Evolutionary conservation across 495 filamentous ascomycete genomes (phyloP).

Genomic region (Bombardia bombarda): DNA sequence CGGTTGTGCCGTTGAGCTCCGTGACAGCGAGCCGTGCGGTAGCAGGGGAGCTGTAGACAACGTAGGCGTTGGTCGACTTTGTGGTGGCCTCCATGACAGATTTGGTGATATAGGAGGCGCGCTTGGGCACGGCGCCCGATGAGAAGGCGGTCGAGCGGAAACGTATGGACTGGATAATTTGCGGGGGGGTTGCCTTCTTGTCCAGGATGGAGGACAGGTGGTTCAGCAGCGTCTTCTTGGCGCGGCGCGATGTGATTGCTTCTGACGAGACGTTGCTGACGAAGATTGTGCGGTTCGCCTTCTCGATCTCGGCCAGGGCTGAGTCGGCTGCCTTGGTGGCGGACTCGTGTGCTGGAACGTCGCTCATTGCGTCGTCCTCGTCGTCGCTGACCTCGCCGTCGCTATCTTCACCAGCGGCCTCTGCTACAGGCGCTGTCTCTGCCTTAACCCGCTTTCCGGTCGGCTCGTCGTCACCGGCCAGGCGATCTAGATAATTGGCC

Average conservation of each 20-base stretch:
- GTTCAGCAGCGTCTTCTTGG: conserved; percentile 63
- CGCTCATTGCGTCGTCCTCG: conserved; percentile 11
- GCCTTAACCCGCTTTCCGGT: conserved; percentile 39
- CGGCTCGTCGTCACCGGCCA: conserved; percentile 48
- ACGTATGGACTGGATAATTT: conserved; percentile 80
- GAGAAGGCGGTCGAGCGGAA: conserved; percentile 88
- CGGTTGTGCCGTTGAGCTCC: conserved; percentile 71
- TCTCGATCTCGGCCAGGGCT: conserved; percentile 57
- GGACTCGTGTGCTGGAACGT: conserved; percentile 41
- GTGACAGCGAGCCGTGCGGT: conserved; percentile 70
- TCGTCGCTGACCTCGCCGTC: conserved; percentile 16
- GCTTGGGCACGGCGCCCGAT: conserved; percentile 70
- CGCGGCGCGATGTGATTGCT: conserved; percentile 72
- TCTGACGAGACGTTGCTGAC: conserved; percentile 80
- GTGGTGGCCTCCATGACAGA: conserved; percentile 81
- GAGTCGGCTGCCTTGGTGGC: conserved; percentile 34
- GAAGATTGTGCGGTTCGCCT: conserved; percentile 86
- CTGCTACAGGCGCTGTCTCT: no score
- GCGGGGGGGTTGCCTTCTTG: conserved; percentile 34
- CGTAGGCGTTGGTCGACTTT: conserved; percentile 91
- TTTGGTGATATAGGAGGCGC: conserved; percentile 77
- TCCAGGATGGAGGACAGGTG: conserved; percentile 52
- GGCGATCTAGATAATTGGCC: conserved; percentile 66
- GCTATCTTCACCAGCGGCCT: conserved; percentile 13
- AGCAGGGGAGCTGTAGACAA: conserved; percentile 65